These are phyloP conservation scores for Nakaseomyces uthaithaninus DNA, from an alignment of 1,139 yeast species.

Conservation along the genomic window DNA sequence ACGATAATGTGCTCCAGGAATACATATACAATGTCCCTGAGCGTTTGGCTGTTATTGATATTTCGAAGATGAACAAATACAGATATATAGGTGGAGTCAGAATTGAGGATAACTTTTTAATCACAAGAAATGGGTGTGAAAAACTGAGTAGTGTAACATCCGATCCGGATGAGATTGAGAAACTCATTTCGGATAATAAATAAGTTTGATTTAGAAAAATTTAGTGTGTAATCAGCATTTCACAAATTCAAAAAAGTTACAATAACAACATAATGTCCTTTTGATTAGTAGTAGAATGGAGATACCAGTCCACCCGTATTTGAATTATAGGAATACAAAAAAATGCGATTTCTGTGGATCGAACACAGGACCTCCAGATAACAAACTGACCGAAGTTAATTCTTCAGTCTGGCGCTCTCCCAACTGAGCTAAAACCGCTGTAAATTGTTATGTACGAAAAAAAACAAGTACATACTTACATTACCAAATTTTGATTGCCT, in stretches of 20 bases:
- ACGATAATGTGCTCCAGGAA: constrained; percentile 67
- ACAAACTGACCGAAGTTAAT: constrained; percentile 15
- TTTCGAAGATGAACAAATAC: constrained; percentile 61
- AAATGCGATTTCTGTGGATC: constrained; percentile 78
- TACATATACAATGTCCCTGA: constrained; percentile 46
- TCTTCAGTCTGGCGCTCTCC: constrained; percentile 29
- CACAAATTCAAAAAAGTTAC: too few relatives aligned
- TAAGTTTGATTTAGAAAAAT: too few relatives aligned
- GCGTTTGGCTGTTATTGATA: constrained; percentile 54
- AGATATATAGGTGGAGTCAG: constrained; percentile 92
- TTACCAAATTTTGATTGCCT: too few relatives aligned
- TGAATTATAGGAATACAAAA: neutral
- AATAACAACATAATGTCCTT: too few relatives aligned
- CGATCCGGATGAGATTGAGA: constrained; percentile 73
- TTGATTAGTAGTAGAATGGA: too few relatives aligned
- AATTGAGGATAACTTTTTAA: constrained; percentile 84
- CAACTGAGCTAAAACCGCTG: constrained; percentile 28
- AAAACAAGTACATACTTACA: too few relatives aligned
- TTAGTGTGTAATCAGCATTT: too few relatives aligned
- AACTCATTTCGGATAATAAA: constrained; percentile 33
- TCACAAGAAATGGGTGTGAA: constrained; percentile 69
- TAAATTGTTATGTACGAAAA: neutral
- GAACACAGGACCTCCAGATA: constrained; percentile 87
- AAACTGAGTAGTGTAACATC: constrained; percentile 76
- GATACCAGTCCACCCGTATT: neutral